Percentiles rank a stretch among this genome's conserved stretches.
Evolutionary conservation across 768 basidiomycete genomes (phyloP).

Genomic region (Austroboletus festivus): DNA sequence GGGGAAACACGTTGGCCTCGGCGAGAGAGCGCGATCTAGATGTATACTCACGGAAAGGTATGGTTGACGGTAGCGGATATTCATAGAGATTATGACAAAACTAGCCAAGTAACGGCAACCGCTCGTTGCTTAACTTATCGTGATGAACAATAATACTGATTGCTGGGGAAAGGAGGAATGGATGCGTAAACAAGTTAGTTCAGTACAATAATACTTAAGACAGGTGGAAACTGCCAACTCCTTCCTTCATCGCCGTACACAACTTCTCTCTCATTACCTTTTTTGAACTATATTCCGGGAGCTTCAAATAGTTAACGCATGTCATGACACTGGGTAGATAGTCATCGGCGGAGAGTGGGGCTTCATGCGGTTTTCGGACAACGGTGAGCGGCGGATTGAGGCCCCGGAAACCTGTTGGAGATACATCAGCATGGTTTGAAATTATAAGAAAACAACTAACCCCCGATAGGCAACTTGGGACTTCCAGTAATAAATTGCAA

Average conservation of each 20-base stretch:
- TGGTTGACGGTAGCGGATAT: no score
- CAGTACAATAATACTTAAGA: slow-evolving; percentile 50
- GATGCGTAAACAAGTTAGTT: slow-evolving; percentile 24
- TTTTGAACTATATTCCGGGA: slow-evolving; percentile 92
- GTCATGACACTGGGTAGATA: slow-evolving; percentile 99
- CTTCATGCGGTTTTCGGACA: slow-evolving; percentile 94
- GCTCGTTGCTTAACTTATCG: background rate
- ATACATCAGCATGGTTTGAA: background rate
- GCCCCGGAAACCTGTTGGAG: slow-evolving; percentile 78
- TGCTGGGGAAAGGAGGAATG: slow-evolving; percentile 9
- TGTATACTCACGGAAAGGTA: no score
- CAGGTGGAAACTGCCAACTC: slow-evolving; percentile 95
- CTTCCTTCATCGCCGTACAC: slow-evolving; percentile 83
- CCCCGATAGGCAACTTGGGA: slow-evolving; percentile 93
- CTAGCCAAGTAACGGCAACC: background rate
- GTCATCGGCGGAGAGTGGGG: slow-evolving; percentile 86
- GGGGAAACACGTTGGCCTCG: slow-evolving; percentile 51
- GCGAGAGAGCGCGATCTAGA: slow-evolving; percentile 6
- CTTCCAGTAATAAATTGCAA: slow-evolving; percentile 98
- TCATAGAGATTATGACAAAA: no score
- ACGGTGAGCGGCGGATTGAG: slow-evolving; percentile 93
- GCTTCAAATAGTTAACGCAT: slow-evolving; percentile 93
- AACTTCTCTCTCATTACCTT: slow-evolving; percentile 82
- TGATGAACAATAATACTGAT: slow-evolving; percentile 7
- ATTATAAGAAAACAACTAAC: slow-evolving; percentile 41